Percentiles rank a stretch among this genome's conserved stretches.
Conservation (phyloP, 202 grass and related monocot genomes). For the Dendrocalamus latiflorus region DNA sequence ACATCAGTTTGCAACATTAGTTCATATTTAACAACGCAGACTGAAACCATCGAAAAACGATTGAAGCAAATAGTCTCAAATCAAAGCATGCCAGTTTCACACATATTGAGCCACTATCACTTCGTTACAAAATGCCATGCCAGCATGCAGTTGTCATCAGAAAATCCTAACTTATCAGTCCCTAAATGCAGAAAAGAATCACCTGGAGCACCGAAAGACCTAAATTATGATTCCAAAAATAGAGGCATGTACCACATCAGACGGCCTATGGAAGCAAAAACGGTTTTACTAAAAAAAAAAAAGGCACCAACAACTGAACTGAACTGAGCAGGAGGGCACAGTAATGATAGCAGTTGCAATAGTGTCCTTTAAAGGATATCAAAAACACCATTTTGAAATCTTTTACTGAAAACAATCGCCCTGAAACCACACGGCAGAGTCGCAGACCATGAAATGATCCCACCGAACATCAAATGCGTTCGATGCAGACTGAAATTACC, state of each 20-base stretch:
- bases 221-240: neutral
- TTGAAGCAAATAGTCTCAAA: neutral
- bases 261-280: neutral
- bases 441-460: neutral
- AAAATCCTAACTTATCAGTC: neutral
- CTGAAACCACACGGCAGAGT: neutral
- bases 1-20: neutral
- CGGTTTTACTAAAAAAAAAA: neutral
- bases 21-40: neutral
- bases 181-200: slow-evolving; percentile 16
- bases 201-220: neutral
- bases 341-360: neutral
- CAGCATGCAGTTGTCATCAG: neutral
- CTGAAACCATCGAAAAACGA: neutral
- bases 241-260: neutral
- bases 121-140: neutral
- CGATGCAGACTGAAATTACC: neutral
- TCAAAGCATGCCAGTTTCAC: neutral
- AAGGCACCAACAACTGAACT: neutral
- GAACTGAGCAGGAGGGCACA: neutral
- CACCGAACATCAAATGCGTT: neutral
- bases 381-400: neutral
- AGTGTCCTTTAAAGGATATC: neutral
- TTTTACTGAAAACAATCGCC: neutral
- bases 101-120: neutral